A percentile compares a stretch with the other conserved stretches of the same genome.
Conservation (phyloP, 129 eudicot species). For the Artemisia annua region DNA sequence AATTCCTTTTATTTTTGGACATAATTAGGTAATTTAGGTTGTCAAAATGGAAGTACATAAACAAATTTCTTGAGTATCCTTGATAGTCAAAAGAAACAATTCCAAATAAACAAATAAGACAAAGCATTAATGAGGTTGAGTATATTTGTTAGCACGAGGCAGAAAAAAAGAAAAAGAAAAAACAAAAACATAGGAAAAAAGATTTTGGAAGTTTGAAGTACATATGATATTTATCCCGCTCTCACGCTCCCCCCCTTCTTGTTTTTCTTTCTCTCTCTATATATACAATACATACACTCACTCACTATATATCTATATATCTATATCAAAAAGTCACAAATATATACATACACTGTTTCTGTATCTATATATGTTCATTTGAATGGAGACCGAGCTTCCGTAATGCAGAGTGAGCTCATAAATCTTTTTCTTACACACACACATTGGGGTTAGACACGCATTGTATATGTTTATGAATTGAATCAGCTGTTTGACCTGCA, state of each 20-base stretch:
- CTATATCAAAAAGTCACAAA: not conserved
- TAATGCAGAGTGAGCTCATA: slow-evolving; percentile 23
- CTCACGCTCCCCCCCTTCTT: slow-evolving; percentile 43
- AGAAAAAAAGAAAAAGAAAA: too few relatives aligned
- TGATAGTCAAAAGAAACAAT: too few relatives aligned
- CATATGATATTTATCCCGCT: slow-evolving; percentile 41
- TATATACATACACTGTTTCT: not conserved
- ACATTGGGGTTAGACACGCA: not conserved
- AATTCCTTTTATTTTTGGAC: too few relatives aligned
- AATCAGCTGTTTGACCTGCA: not conserved
- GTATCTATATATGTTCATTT: too few relatives aligned
- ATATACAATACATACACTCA: not conserved
- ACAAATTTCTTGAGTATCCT: too few relatives aligned
- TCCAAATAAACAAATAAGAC: not conserved
- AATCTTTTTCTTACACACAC: not conserved
- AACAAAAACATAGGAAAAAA: not conserved
- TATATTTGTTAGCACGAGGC: slow-evolving; percentile 1
- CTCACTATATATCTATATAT: not conserved
- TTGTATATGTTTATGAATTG: slow-evolving; percentile 9
- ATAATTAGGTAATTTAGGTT: too few relatives aligned
- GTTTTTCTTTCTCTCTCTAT: not conserved
- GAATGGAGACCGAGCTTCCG: slow-evolving; percentile 38
- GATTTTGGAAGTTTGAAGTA: slow-evolving; percentile 46
- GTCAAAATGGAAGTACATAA: too few relatives aligned
- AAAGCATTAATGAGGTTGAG: slow-evolving; percentile 2